These are phyloP conservation scores for Mixia osmundae DNA, from an alignment of 1,284 basidiomycete species.

Conservation along the genomic window DNA sequence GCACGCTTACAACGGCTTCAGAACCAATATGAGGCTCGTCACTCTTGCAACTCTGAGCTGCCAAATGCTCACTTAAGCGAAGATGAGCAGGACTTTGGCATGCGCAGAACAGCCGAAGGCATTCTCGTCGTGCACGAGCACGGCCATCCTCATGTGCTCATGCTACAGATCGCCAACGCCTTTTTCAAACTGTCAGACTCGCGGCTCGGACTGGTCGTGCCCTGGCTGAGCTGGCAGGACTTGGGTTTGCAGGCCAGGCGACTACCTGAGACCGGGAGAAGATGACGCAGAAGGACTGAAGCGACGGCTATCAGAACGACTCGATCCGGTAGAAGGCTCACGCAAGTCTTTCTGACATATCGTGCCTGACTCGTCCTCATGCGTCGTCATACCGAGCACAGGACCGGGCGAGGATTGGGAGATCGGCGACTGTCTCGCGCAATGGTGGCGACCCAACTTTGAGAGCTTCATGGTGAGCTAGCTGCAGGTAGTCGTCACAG, in stretches of 20 bases:
- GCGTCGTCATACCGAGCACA: background rate
- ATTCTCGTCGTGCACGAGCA: constrained; percentile 69
- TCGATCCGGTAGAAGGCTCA: constrained; percentile 20
- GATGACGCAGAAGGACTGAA: constrained; percentile 76
- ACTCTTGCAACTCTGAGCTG: no score
- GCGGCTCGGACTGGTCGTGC: background rate
- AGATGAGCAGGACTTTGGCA: no score
- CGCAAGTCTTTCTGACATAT: background rate
- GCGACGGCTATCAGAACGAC: constrained; percentile 59
- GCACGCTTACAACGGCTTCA: constrained; percentile 26
- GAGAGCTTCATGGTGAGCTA: constrained; percentile 83
- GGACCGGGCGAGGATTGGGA: constrained; percentile 43
- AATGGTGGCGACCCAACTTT: constrained; percentile 95
- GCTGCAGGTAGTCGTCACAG: background rate
- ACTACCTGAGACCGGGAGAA: constrained; percentile 88
- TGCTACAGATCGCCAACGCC: constrained; percentile 93
- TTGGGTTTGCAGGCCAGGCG: constrained; percentile 47
- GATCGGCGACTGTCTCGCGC: constrained; percentile 76
- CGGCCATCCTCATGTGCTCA: constrained; percentile 48
- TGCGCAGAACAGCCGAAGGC: constrained; percentile 36
- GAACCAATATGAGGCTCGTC: constrained; percentile 91
- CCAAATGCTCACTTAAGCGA: no score
- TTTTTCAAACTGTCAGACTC: constrained; percentile 86
- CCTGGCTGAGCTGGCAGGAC: background rate
- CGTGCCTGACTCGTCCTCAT: background rate